Evolutionary conservation across 257 asterid species (phyloP).

Genomic region (Rhazya stricta): DNA sequence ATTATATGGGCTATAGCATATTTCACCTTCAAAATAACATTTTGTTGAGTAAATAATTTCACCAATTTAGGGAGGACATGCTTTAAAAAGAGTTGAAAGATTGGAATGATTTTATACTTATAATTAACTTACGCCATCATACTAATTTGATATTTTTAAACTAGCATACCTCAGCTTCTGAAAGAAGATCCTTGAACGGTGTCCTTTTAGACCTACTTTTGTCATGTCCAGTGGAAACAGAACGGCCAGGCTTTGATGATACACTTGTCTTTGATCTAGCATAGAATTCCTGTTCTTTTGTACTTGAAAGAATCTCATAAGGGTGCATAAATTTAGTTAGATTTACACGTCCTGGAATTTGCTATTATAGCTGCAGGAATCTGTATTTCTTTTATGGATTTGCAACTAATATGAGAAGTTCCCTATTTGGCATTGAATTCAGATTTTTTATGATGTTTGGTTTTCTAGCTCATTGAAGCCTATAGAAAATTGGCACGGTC

Average conservation of each 20-base stretch:
- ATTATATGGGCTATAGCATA: not conserved
- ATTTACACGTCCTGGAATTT: not conserved
- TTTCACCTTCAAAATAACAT: not conserved
- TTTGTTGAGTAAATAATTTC: not conserved
- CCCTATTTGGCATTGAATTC: not conserved
- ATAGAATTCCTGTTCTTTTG: not conserved
- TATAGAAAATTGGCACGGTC: not conserved
- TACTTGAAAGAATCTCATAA: not conserved
- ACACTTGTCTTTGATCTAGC: not conserved
- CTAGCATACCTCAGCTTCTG: not conserved
- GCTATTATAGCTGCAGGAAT: not conserved
- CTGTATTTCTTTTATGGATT: not conserved
- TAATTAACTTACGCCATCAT: not conserved
- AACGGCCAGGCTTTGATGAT: not conserved
- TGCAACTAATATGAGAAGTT: not conserved
- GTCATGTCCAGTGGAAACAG: not conserved
- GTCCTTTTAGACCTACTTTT: not conserved
- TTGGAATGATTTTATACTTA: not conserved
- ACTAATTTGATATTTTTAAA: not conserved
- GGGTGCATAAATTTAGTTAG: not conserved
- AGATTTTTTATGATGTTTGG: not conserved
- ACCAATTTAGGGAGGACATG: not conserved
- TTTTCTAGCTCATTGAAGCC: not conserved
- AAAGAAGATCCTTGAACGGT: not conserved
- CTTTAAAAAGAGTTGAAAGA: not conserved